Percentiles rank a stretch among this genome's conserved stretches.
phyloP scores from a whole-genome alignment of 306 rosid species.

The Abrus precatorius region DNA sequence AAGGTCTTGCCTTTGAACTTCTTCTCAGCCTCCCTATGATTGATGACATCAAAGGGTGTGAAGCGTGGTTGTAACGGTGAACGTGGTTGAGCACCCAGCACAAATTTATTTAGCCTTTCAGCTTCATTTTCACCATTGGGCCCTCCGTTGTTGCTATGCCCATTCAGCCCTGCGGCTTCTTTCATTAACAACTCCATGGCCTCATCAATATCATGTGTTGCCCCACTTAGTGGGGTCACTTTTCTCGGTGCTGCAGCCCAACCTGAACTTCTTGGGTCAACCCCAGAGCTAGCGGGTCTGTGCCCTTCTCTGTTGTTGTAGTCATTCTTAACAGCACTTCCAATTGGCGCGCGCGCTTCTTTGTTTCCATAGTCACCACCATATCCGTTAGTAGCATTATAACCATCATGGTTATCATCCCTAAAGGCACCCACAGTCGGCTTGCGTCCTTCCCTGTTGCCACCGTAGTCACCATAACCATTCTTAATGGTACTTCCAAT shows the following conservation, averaged over 20 bases:
- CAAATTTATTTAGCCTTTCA: conserved; percentile 15
- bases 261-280: conserved; percentile 32
- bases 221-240: conserved; percentile 49
- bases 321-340: conserved; percentile 19
- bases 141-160: conserved; percentile 17
- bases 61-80: background rate
- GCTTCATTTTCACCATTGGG: conserved; percentile 25
- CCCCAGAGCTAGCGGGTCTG: too few species aligned
- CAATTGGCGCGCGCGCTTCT: conserved; percentile 41
- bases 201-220: conserved; percentile 55
- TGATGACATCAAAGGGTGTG: background rate
- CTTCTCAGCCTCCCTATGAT: conserved; percentile 38
- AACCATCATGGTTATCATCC: conserved; percentile 17
- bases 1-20: conserved; percentile 29
- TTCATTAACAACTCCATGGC: conserved; percentile 48
- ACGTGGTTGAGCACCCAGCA: background rate
- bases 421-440: conserved; percentile 7
- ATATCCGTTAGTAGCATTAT: conserved; percentile 28
- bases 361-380: conserved; percentile 14
- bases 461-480: background rate
- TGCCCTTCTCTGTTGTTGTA: background rate
- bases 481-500: conserved; percentile 23
- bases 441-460: conserved; percentile 40
- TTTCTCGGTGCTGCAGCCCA: conserved; percentile 43
- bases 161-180: conserved; percentile 36